A percentile compares a stretch with the other conserved stretches of the same genome.
phyloP scores from a whole-genome alignment of 768 basidiomycete genomes.

The Gelatoporia subvermispora region DNA sequence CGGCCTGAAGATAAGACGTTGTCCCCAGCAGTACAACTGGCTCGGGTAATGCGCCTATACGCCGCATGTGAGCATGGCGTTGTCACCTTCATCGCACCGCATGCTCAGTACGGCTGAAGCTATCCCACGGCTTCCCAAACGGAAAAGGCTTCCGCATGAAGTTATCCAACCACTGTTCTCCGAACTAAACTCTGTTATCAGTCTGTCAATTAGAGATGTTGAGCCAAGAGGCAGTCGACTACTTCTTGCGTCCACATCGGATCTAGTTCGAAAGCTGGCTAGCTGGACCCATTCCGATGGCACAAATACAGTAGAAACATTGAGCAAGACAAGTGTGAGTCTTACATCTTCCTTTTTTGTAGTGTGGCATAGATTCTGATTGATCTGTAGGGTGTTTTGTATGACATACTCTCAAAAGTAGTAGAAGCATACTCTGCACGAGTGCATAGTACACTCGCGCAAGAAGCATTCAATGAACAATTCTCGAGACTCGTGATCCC shows the following conservation, averaged over 20 bases:
- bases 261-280: background rate
- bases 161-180: constrained; percentile 11
- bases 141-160: constrained; percentile 12
- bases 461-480: constrained; percentile 13
- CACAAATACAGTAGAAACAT: background rate
- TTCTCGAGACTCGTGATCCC: constrained; percentile 16
- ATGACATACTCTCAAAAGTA: background rate
- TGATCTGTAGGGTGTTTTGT: constrained; percentile 8
- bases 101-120: constrained; percentile 8
- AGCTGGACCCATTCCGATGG: background rate
- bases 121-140: constrained; percentile 18
- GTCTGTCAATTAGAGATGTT: constrained; percentile 2
- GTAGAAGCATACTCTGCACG: constrained; percentile 10
- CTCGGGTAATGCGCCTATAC: constrained; percentile 20
- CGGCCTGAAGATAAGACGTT: background rate
- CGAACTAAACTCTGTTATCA: constrained; percentile 11
- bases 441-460: constrained; percentile 7
- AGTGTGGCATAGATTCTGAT: background rate
- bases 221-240: constrained; percentile 1
- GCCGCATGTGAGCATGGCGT: constrained; percentile 10
- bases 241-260: constrained; percentile 5
- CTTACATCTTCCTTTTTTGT: background rate
- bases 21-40: constrained; percentile 13
- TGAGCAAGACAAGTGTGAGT: constrained; percentile 2
- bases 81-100: background rate